phyloP scores from a whole-genome alignment of 2,329 filamentous ascomycete species.

The Xylaria sp. region DNA sequence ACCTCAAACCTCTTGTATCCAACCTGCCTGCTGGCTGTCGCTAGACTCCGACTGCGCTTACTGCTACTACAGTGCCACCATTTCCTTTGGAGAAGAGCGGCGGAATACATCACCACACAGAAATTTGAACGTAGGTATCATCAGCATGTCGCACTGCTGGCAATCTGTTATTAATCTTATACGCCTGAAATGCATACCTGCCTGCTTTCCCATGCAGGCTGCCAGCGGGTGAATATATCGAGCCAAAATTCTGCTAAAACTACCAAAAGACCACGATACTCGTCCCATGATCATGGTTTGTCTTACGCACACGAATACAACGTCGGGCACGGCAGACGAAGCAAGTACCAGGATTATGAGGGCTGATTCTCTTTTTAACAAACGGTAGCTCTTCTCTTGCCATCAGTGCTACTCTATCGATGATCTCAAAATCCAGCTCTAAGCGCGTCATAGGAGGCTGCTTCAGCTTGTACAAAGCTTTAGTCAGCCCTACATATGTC shows the following conservation, averaged over 20 bases:
- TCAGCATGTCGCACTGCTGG: conserved; percentile 29
- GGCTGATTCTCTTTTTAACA: background rate
- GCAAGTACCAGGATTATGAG: background rate
- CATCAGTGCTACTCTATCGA: conserved; percentile 16
- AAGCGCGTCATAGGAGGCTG: background rate
- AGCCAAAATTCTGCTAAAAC: background rate
- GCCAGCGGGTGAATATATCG: background rate
- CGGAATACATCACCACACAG: conserved; percentile 23
- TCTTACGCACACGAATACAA: conserved; percentile 25
- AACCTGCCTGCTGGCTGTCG: conserved; percentile 35
- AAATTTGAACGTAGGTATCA: conserved; percentile 29
- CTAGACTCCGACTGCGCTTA: conserved; percentile 39
- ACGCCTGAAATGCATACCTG: conserved; percentile 3
- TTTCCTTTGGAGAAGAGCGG: conserved; percentile 17
- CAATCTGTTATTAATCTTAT: conserved; percentile 21
- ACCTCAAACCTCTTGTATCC: conserved; percentile 42
- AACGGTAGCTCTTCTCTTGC: background rate
- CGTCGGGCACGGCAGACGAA: conserved; percentile 25
- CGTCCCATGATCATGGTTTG: background rate
- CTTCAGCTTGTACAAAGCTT: conserved; percentile 10
- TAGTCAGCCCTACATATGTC: conserved; percentile 19
- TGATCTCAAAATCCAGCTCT: conserved; percentile 3
- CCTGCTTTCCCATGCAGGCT: conserved; percentile 8
- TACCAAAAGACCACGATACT: conserved; percentile 10
- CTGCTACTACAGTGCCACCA: conserved; percentile 23